These are phyloP conservation scores for Gonium pectorale DNA, from an alignment of 139 green algal species.

Conservation along the genomic window DNA sequence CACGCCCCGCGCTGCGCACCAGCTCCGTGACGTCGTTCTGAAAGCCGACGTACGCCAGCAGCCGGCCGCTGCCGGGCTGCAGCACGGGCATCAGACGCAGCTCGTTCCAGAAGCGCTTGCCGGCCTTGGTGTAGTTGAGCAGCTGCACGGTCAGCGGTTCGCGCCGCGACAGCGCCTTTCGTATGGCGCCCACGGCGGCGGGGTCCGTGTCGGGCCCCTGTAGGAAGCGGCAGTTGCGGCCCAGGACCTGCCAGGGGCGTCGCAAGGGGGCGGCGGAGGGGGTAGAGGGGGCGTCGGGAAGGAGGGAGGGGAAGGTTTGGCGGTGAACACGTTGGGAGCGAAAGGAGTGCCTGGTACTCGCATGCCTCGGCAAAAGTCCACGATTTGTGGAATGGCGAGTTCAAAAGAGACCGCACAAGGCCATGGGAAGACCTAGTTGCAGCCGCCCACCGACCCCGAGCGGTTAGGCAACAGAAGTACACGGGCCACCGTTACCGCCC, in stretches of 20 bases:
- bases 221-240: constrained; percentile 93
- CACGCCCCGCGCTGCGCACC: constrained; percentile 26
- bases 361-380: too few relatives aligned
- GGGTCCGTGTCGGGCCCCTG: constrained; percentile 88
- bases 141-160: constrained; percentile 58
- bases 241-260: constrained; percentile 81
- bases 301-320: not conserved
- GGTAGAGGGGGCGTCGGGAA: too few relatives aligned
- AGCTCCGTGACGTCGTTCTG: constrained; percentile 90
- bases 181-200: constrained; percentile 79
- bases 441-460: too few relatives aligned
- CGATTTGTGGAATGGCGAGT: too few relatives aligned
- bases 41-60: constrained; percentile 87
- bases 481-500: too few relatives aligned
- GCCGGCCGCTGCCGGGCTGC: constrained; percentile 39
- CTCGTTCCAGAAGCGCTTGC: constrained; percentile 90
- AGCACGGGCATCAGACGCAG: constrained; percentile 83
- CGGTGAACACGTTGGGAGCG: too few relatives aligned
- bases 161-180: constrained; percentile 70
- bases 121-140: constrained; percentile 93
- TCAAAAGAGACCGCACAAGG: too few relatives aligned
- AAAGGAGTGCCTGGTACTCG: too few relatives aligned
- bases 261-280: too few relatives aligned
- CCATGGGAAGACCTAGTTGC: too few relatives aligned
- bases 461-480: too few relatives aligned